Conservation (phyloP, 1,284 basidiomycete species). For the Thelephora terrestris region DNA sequence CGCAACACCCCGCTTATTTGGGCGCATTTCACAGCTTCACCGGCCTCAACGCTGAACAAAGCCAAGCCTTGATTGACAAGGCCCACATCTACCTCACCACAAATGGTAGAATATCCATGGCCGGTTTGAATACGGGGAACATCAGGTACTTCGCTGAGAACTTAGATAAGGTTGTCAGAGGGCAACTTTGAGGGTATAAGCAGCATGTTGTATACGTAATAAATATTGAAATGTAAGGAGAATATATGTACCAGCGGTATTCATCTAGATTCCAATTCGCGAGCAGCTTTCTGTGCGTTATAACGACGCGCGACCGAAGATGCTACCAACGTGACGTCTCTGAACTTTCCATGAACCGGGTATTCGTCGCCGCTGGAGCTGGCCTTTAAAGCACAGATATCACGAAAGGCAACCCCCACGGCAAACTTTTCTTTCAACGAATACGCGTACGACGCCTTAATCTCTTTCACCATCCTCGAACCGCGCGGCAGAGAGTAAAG, state of each 20-base stretch:
- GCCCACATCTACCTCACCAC: constrained; percentile 84
- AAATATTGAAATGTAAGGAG: not conserved
- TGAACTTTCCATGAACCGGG: no score
- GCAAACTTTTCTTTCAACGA: constrained; percentile 14
- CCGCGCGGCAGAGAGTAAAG: no score
- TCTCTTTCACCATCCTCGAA: constrained; percentile 6
- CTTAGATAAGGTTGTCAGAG: constrained; percentile 65
- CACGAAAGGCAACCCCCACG: constrained; percentile 19
- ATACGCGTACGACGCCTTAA: constrained; percentile 21
- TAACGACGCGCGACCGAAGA: no score
- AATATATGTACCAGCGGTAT: not conserved
- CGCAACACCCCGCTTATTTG: not conserved
- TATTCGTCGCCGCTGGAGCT: not conserved
- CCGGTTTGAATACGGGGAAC: constrained; percentile 70
- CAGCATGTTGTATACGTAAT: constrained; percentile 3
- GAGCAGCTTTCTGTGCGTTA: no score
- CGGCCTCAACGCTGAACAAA: constrained; percentile 61
- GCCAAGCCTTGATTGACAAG: constrained; percentile 62
- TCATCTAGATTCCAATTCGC: not conserved
- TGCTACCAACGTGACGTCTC: no score
- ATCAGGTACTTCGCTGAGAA: constrained; percentile 66
- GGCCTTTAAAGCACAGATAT: constrained; percentile 23
- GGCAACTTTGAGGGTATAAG: constrained; percentile 28
- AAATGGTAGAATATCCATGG: constrained; percentile 86
- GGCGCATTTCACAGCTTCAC: constrained; percentile 51